Percentiles rank a stretch among this genome's conserved stretches.
Conservation (phyloP, 139 green algal species). For the Tetraselmis chui region DNA sequence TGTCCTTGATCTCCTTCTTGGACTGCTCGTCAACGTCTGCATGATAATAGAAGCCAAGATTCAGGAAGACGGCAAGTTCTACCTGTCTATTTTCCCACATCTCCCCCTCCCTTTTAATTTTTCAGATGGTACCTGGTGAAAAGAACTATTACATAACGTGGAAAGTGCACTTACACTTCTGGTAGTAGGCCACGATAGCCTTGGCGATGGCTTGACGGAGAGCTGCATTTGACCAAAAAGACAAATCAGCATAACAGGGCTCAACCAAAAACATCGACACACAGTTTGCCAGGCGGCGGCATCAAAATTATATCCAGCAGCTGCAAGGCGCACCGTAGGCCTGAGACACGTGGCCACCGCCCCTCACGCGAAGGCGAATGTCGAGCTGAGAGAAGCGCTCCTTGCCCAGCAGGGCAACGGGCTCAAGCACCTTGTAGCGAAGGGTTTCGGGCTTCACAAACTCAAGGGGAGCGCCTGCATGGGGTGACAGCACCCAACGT, state of each 20-base stretch:
- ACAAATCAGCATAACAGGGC: too few species aligned
- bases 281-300: too few species aligned
- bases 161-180: too few species aligned
- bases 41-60: too few species aligned
- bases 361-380: conserved; percentile 94
- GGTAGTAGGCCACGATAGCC: conserved; percentile 96
- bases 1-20: conserved; percentile 97
- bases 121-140: too few species aligned
- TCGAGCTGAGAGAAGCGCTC: conserved; percentile 87
- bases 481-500: not conserved
- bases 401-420: conserved; percentile 89
- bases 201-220: conserved; percentile 97
- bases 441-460: conserved; percentile 92
- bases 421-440: conserved; percentile 93
- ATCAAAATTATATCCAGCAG: too few species aligned
- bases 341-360: conserved; percentile 93
- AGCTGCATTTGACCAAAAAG: too few species aligned
- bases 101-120: too few species aligned
- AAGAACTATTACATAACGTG: too few species aligned
- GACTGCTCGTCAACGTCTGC: conserved; percentile 94
- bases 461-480: conserved; percentile 85
- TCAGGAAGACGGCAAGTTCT: too few species aligned
- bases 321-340: conserved; percentile 62
- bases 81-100: too few species aligned
- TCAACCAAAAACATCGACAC: too few species aligned